Percentiles rank a stretch among this genome's conserved stretches.
phyloP scores from a whole-genome alignment of 2,329 filamentous ascomycete genomes.

The Chaetomiaceae sp. region DNA sequence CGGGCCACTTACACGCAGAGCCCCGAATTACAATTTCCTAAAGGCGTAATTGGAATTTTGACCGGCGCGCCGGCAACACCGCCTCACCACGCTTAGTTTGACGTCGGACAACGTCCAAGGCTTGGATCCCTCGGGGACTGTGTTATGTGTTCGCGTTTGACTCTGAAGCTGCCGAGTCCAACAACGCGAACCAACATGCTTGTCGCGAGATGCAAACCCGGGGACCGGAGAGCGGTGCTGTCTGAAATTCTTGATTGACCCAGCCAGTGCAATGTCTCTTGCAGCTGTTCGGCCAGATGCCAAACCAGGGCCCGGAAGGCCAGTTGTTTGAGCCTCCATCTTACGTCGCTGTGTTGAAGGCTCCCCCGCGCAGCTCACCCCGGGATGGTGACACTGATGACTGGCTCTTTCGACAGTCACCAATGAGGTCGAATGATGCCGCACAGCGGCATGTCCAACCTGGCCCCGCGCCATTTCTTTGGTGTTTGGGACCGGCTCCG shows the following conservation, averaged over 20 bases:
- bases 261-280: no score
- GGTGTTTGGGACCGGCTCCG: not conserved
- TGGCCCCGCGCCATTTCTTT: not conserved
- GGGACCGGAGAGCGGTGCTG: no score
- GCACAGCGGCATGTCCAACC: not conserved
- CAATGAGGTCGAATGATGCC: conserved; percentile 1
- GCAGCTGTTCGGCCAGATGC: no score
- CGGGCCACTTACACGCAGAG: conserved; percentile 3
- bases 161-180: no score
- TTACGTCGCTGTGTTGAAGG: not conserved
- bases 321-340: not conserved
- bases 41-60: conserved; percentile 6
- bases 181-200: not conserved
- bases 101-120: conserved; percentile 1
- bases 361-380: not conserved
- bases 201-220: no score
- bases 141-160: no score
- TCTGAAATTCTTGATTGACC: no score
- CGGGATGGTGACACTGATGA: conserved; percentile 1
- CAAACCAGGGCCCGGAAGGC: no score
- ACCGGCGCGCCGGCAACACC: not conserved
- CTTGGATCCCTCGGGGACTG: not conserved
- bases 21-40: conserved; percentile 10
- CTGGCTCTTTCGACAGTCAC: not conserved
- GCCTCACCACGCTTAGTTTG: conserved; percentile 7